Evolutionary conservation across 2,329 filamentous ascomycete genomes (phyloP), one percentile per base, ranked within the genome.

Genomic region (Beauveria sp.): DNA sequence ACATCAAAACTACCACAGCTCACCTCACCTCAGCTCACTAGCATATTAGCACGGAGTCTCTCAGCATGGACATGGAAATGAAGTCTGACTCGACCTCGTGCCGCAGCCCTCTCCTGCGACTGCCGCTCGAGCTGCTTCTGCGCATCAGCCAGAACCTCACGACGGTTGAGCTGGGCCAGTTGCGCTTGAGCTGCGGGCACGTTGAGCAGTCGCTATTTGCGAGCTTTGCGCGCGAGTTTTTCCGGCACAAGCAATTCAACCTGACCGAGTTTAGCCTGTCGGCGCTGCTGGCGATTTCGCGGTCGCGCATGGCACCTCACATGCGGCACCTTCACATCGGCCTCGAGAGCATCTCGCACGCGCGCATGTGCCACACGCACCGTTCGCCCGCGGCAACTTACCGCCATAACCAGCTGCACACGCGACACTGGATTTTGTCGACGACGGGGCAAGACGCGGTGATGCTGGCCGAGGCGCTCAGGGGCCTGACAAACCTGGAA

Each of bases 171-270:
- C 78, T 88, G 20, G 76, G 80, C 62, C 69, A 72, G 14, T 69
- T 88, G 8, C 84, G 87, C 7, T 72, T 79, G 18, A 77, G 78
- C 3, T 87, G 84, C 74, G 83, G 79, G 61, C 70, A 75, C 20
- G 68, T 86, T 14, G 85, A 88, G 68, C 72, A 72, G 22, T 73
- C 76, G 1, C 74, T 88, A 14, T 83, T 83, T 70, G 74, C 78
- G 54, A 76, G 75, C 40, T 89, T 88, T 66, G 76, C 80, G 31
- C 75, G 75, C 26, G 85, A 88, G 65, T 89, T 87, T 75, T 89
- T 90, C 72, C 77, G 75, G 56, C 85, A 84, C 70, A 83, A 82
- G 67, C 85, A 88, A 68, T 89, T 88, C 72, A 86, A 87, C 81
- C 68, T 88, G 60, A 80, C 80, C 1, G 74, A 82, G 40, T 72